Conservation (phyloP, 2,329 filamentous ascomycete species). For the Trichoderma atroviride region DNA sequence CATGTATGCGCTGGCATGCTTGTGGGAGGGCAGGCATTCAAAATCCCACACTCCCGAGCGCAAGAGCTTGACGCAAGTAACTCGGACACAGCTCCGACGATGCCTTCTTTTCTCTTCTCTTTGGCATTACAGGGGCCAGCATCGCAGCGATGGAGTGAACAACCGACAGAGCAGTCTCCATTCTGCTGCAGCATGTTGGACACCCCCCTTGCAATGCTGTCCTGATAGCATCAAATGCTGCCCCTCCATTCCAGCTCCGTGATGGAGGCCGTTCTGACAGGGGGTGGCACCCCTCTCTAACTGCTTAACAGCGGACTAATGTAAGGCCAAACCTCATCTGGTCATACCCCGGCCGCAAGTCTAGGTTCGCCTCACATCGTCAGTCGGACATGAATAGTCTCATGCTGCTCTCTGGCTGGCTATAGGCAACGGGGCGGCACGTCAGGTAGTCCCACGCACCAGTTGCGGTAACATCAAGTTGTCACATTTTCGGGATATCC, state of each 20-base stretch:
- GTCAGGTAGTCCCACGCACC: conserved; percentile 3
- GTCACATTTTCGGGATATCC: conserved; percentile 32
- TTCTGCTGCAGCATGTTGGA: conserved; percentile 20
- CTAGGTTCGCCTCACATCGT: conserved; percentile 37
- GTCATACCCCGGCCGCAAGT: conserved; percentile 34
- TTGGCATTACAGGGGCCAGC: conserved; percentile 12
- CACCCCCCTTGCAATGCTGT: conserved; percentile 16
- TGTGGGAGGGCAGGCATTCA: neutral
- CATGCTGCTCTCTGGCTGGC: conserved; percentile 15
- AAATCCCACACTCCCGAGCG: neutral
- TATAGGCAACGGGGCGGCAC: conserved; percentile 6
- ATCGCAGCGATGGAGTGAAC: conserved; percentile 5
- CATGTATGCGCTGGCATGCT: conserved; percentile 21
- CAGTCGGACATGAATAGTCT: conserved; percentile 30
- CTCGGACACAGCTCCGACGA: conserved; percentile 3
- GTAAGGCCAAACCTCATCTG: conserved; percentile 39
- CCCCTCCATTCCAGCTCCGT: conserved; percentile 23
- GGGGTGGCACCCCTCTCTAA: conserved; percentile 32
- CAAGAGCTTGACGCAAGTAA: neutral
- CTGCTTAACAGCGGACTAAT: conserved; percentile 37
- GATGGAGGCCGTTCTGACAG: conserved; percentile 23
- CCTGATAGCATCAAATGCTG: neutral
- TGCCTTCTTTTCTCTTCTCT: conserved; percentile 15
- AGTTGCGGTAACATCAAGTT: conserved; percentile 21
- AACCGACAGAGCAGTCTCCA: conserved; percentile 19